Base-by-base conservation (phyloP, 139 green algal genomes). In the Ulvella scutata region DNA sequence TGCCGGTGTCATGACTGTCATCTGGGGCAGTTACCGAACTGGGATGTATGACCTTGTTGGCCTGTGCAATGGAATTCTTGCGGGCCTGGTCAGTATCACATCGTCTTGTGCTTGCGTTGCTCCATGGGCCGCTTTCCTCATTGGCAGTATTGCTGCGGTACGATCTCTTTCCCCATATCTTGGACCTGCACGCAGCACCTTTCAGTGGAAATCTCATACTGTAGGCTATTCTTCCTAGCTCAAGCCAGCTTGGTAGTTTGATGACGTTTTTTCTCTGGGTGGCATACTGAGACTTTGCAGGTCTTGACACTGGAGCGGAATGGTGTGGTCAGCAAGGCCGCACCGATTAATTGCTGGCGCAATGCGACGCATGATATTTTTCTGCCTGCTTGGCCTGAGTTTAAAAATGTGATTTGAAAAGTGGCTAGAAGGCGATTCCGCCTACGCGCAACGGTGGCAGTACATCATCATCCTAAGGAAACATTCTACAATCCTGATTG, bases 41-140 rank as follows among this genome's bases (percentile, higher is more conserved):
- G 81, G 88, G 67, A 75, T 82, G 3, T 95, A 86, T 75, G 88
- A 95, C 78, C 79, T 96, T n/a, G 82, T 91, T 35, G 74, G 72
- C 0, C 77, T 91, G 74, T 92, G 90, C 85, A 94, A 94, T 77
- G 87, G 86, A 43, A 82, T 90, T 3, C 84, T 96, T 39, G 87
- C 81, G 7, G 90, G 90, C 62, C 86, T 96, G 23, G 90, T 94
- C 20, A 79, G 86, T 43, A 87, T 96, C 75, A 96, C 90, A 9
- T 84, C 88, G 21, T 79, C 80, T 36, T 89, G 82, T 76, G 78
- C 80, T 72, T 80, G 88, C n/a, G 81, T 93, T 7, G 82, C 92
- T 76, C 86, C 89, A 31, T 98, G 90, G 87, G 93, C 87, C 20
- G 92, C 91, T 33, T 79, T 94, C 75, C 76, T 94, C 44, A 87